Base-by-base conservation (phyloP, 805 yeast genomes). In the Saturnispora besseyi region DNA sequence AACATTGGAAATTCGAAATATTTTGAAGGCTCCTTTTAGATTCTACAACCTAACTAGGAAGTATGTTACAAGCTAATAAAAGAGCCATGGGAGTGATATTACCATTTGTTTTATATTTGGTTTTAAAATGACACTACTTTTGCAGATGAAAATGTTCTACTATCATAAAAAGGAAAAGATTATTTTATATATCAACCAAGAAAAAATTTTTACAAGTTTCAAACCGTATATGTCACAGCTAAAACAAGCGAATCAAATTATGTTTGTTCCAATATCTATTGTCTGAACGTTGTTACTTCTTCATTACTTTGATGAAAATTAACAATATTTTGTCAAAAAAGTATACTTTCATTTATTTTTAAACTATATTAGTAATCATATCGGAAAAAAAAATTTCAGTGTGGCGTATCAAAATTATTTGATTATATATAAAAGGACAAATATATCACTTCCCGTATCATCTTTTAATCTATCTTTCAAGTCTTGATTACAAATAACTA, bases 401-500 rank as follows among this genome's bases (percentile, higher is more conserved):
- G 40, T 36, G 40, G 40, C 40, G 40, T 34, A 36, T 4, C 10
- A n/a, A 7, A 36, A 38, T 24, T n/a, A 38, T 22, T 13, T 26
- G 12, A 15, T 24, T 12, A n/a, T 24, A 22, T 38, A 38, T 24
- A 38, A 24, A 37, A 24, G 11, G n/a, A 24, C n/a, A 31, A 43
- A 3, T 8, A 41, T 28, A 12, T 30, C 30, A 18, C 22, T 18
- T 38, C 8, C 5, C 24, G 1, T 43, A 18, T 32, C 8, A 10
- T 8, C 9, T 32, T 18, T 38, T n/a, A 5, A n/a, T 13, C 10
- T 12, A 9, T 28, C 15, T 13, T 26, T 3, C 11, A 7, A 18
- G 15, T 41, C 18, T 18, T 15, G 33, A 24, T 22, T n/a, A 31
- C 13, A 32, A 15, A 31, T 29, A 31, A 54, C 57, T 54, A 54